Conservation (phyloP, 805 yeast species). For the Jamesozyma hellenica region DNA sequence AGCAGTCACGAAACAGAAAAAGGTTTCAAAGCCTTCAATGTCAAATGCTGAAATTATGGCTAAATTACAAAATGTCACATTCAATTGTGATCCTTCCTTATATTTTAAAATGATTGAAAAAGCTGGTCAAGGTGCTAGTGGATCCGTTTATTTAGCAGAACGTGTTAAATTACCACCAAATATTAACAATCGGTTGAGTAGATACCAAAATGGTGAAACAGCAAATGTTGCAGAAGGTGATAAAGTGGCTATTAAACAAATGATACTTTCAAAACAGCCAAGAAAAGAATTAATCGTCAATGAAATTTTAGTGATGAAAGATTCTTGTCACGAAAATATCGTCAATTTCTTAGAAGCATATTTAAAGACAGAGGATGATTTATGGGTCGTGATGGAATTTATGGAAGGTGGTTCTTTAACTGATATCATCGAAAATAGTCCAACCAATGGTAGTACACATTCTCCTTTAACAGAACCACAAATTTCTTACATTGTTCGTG, state of each 20-base stretch:
- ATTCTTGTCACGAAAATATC: slow-evolving; percentile 86
- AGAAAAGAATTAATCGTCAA: slow-evolving; percentile 90
- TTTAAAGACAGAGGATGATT: slow-evolving; percentile 62
- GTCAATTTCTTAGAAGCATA: slow-evolving; percentile 92
- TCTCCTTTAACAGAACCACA: slow-evolving; percentile 65
- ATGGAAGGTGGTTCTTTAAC: slow-evolving; percentile 99
- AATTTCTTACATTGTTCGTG: slow-evolving; percentile 83
- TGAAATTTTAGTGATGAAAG: slow-evolving; percentile 94
- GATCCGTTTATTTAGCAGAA: slow-evolving; percentile 84
- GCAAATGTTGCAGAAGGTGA: slow-evolving; percentile 34
- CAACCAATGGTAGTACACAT: slow-evolving; percentile 31
- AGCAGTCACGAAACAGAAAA: slow-evolving; percentile 31
- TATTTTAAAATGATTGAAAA: slow-evolving; percentile 66
- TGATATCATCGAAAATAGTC: slow-evolving; percentile 87
- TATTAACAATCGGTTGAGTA: slow-evolving; percentile 6
- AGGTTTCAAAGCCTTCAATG: slow-evolving; percentile 51
- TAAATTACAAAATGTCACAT: slow-evolving; percentile 72
- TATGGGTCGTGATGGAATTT: slow-evolving; percentile 99
- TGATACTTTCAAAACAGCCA: slow-evolving; percentile 85
- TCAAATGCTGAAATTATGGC: slow-evolving; percentile 83
- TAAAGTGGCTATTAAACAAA: slow-evolving; percentile 92
- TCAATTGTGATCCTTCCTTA: slow-evolving; percentile 77
- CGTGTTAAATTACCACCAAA: slow-evolving; percentile 36
- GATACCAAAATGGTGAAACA: slow-evolving; percentile 11
- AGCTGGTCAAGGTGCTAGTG: slow-evolving; percentile 97